Evolutionary conservation across 2,329 filamentous ascomycete genomes (phyloP).

Genomic region (Whalleya microplaca): DNA sequence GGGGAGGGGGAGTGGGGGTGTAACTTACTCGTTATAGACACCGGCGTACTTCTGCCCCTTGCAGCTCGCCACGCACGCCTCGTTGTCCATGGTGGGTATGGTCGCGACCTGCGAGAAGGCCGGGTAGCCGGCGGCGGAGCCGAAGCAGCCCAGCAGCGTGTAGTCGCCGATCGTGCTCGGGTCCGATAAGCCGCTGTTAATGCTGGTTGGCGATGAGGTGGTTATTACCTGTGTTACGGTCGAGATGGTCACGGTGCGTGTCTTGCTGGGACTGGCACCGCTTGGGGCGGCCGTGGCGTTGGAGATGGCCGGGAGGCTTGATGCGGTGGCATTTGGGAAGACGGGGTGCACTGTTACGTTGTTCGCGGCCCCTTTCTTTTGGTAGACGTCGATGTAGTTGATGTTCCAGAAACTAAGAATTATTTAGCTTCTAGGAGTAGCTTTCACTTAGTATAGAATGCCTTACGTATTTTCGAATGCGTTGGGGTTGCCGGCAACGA

Average conservation of each 20-base stretch:
- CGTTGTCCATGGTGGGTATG: constrained; percentile 43
- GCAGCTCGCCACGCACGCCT: constrained; percentile 45
- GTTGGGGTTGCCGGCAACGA: constrained; percentile 49
- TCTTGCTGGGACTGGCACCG: constrained; percentile 21
- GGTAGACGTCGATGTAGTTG: constrained; percentile 55
- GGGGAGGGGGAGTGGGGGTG: not conserved
- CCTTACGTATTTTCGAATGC: constrained; percentile 46
- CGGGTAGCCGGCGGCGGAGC: constrained; percentile 40
- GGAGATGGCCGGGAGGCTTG: constrained; percentile 2
- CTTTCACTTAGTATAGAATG: not conserved
- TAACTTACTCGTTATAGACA: constrained; percentile 39
- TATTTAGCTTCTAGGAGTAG: not conserved
- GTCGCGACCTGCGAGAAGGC: constrained; percentile 40
- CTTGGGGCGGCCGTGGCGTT: constrained; percentile 8
- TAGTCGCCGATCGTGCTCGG: constrained; percentile 25
- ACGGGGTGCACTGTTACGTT: constrained; percentile 12
- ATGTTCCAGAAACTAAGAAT: constrained; percentile 54
- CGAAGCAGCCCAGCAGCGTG: constrained; percentile 44
- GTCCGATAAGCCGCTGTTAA: constrained; percentile 14
- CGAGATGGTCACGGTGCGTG: constrained; percentile 33
- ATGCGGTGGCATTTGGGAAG: constrained; percentile 10
- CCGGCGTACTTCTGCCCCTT: constrained; percentile 43
- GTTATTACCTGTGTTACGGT: constrained; percentile 18
- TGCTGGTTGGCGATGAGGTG: constrained; percentile 26
- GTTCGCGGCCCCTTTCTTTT: constrained; percentile 17